These are phyloP conservation scores for Penicillium paxilli DNA, from an alignment of 495 filamentous ascomycete species.

Conservation along the genomic window DNA sequence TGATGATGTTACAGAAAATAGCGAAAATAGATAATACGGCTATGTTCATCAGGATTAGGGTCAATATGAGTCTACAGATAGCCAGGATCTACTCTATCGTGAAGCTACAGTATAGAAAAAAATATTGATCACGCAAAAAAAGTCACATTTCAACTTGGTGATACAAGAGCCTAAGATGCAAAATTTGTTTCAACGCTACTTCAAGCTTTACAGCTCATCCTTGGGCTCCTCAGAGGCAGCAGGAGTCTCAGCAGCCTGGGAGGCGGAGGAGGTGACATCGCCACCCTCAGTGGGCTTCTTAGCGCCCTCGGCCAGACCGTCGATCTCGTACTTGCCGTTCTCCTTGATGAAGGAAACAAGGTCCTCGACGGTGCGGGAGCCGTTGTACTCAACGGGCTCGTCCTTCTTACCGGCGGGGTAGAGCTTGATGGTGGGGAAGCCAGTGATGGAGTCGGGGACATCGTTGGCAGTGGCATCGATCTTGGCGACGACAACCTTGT, in stretches of 20 bases:
- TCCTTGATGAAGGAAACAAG: conserved; percentile 91
- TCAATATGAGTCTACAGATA: too few relatives aligned
- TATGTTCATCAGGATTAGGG: too few relatives aligned
- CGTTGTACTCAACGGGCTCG: conserved; percentile 80
- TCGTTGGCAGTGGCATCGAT: conserved; percentile 97
- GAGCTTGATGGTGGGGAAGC: conserved; percentile 99
- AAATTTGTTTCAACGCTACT: conserved; percentile 18
- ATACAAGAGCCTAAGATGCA: conserved; percentile 17
- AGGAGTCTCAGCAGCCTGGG: conserved; percentile 29
- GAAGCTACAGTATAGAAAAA: too few relatives aligned
- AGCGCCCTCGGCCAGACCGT: conserved; percentile 53
- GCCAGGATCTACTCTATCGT: too few relatives aligned
- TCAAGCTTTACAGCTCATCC: conserved; percentile 42
- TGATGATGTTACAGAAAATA: too few relatives aligned
- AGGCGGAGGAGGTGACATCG: conserved; percentile 24
- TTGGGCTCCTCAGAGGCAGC: conserved; percentile 34
- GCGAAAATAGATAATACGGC: too few relatives aligned
- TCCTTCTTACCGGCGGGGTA: conserved; percentile 90
- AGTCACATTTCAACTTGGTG: conserved; percentile 11
- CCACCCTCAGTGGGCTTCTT: conserved; percentile 37
- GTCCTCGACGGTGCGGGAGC: conserved; percentile 89
- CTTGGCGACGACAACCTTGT: conserved; percentile 93
- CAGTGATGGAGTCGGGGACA: conserved; percentile 92
- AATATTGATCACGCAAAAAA: neutral
- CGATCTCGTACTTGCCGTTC: conserved; percentile 85